Percentiles rank a stretch among this genome's conserved stretches.
These are phyloP conservation scores for Pilobolus umbonatus DNA, from an alignment of 192 early-diverging fungal species.

Conservation along the genomic window DNA sequence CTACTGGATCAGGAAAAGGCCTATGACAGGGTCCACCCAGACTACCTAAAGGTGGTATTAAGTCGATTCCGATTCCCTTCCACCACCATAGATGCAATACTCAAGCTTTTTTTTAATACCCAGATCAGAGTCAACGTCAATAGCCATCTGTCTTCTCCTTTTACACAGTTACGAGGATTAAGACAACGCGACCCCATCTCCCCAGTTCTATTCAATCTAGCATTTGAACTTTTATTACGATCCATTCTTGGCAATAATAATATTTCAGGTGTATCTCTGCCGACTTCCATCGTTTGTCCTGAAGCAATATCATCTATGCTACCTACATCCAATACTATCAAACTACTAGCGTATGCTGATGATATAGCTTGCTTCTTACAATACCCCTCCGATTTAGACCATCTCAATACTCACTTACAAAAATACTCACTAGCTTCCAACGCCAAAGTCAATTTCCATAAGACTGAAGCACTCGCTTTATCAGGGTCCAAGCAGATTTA, in stretches of 20 bases:
- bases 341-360: conserved; percentile 18
- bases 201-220: conserved; percentile 21
- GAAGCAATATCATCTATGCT: too few species aligned
- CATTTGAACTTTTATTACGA: conserved; percentile 20
- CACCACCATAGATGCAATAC: background rate
- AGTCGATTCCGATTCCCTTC: conserved; percentile 1
- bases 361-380: too few species aligned
- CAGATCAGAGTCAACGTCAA: conserved; percentile 22
- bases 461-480: too few species aligned
- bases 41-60: conserved; percentile 6
- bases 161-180: conserved; percentile 20
- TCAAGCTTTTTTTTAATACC: conserved; percentile 6
- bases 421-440: too few species aligned
- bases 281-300: too few species aligned
- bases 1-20: conserved; percentile 28
- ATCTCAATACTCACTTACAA: too few species aligned
- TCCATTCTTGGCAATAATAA: background rate
- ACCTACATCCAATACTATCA: too few species aligned
- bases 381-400: too few species aligned
- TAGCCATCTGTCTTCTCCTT: background rate
- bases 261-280: background rate
- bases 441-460: too few species aligned
- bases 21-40: conserved; percentile 26
- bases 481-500: too few species aligned
- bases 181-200: conserved; percentile 36